Percentiles rank a stretch among this genome's conserved stretches.
Conservation (phyloP, 83 land plant species). For the Isoetes engelmannii region DNA sequence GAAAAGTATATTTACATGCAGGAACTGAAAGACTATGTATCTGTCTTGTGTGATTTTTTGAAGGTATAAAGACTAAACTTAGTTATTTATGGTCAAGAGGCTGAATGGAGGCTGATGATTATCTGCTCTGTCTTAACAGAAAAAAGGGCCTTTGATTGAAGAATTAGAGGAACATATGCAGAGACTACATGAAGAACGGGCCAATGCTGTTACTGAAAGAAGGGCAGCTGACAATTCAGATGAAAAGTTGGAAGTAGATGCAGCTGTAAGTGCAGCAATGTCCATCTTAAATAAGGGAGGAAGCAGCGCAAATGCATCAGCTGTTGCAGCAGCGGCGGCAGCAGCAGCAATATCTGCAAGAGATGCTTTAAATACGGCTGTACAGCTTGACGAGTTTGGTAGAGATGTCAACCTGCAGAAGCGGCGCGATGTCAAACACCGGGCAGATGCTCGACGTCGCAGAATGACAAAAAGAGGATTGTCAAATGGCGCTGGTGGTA, state of each 20-base stretch:
- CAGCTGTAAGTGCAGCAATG: conserved; percentile 76
- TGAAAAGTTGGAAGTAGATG: conserved; percentile 69
- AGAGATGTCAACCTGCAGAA: conserved; percentile 77
- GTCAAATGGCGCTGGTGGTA: conserved; percentile 17
- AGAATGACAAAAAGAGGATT: conserved; percentile 45
- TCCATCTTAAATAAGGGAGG: conserved; percentile 57
- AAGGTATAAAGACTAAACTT: conserved; percentile 40
- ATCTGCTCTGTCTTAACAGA: conserved; percentile 24
- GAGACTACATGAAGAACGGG: conserved; percentile 78
- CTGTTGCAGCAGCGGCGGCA: conserved; percentile 57
- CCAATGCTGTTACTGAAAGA: conserved; percentile 64
- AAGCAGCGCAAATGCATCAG: conserved; percentile 30
- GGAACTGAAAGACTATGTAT: conserved; percentile 67
- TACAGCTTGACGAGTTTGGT: conserved; percentile 87
- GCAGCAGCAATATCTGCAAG: conserved; percentile 42
- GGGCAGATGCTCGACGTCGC: conserved; percentile 62
- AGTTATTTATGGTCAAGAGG: neutral
- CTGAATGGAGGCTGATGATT: neutral
- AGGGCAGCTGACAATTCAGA: conserved; percentile 66
- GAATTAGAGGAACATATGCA: conserved; percentile 95
- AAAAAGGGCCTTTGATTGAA: conserved; percentile 81
- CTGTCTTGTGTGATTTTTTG: conserved; percentile 80
- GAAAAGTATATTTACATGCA: conserved; percentile 91
- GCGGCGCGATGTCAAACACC: conserved; percentile 49
- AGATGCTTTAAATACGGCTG: conserved; percentile 43